Evolutionary conservation across 2,329 filamentous ascomycete species (phyloP).

Genomic region (Pseudogymnoascus sp.): DNA sequence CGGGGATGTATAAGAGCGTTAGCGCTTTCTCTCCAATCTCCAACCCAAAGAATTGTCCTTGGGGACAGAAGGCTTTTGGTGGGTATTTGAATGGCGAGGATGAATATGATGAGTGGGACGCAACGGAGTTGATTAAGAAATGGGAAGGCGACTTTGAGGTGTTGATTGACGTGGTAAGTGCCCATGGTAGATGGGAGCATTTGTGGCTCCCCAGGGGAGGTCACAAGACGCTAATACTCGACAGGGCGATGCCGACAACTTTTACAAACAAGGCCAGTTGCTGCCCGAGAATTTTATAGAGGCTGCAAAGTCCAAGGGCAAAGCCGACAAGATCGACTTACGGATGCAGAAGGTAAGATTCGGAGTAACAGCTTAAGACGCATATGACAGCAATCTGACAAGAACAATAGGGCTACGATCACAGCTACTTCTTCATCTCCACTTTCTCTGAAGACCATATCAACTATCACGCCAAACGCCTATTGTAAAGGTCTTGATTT

Average conservation of each 20-base stretch:
- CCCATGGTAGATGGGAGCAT: neutral
- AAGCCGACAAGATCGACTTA: conserved; percentile 62
- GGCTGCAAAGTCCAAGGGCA: conserved; percentile 68
- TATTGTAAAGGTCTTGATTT: conserved; percentile 36
- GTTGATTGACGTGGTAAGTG: conserved; percentile 76
- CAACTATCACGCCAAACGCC: conserved; percentile 80
- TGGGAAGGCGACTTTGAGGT: conserved; percentile 67
- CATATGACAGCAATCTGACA: neutral
- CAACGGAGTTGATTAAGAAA: conserved; percentile 75
- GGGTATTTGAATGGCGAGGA: conserved; percentile 73
- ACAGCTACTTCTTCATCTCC: conserved; percentile 96
- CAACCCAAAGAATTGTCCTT: conserved; percentile 79
- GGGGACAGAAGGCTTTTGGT: conserved; percentile 90
- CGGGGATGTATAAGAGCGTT: conserved; percentile 79
- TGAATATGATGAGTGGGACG: conserved; percentile 84
- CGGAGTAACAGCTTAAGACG: neutral
- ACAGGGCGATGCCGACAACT: conserved; percentile 86
- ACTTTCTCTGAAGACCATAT: conserved; percentile 86
- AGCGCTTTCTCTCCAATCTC: conserved; percentile 85
- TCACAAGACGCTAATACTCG: neutral
- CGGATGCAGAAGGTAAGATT: conserved; percentile 69
- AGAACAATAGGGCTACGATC: conserved; percentile 67
- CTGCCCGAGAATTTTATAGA: conserved; percentile 86
- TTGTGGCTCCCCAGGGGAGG: neutral
- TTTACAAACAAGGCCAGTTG: conserved; percentile 89